phyloP scores from a whole-genome alignment of 805 yeast species.

The Yarrowia sp. region DNA sequence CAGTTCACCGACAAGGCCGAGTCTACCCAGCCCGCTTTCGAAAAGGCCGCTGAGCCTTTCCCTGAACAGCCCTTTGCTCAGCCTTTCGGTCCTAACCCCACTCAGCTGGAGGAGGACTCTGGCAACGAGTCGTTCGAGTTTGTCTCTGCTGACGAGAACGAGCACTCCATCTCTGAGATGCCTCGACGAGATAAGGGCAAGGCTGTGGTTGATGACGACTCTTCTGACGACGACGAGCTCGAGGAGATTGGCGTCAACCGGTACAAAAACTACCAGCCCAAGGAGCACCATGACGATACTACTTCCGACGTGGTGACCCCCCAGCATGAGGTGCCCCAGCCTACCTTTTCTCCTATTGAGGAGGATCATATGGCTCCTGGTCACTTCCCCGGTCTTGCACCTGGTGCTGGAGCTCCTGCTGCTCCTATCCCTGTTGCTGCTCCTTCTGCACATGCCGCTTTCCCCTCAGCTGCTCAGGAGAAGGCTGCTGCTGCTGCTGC shows the following conservation, averaged over 20 bases:
- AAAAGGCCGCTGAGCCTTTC: constrained; percentile 12
- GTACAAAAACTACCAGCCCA: constrained; percentile 25
- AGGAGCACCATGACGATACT: constrained; percentile 48
- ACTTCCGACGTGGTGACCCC: constrained; percentile 46
- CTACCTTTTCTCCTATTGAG: constrained; percentile 49
- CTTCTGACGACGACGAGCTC: constrained; percentile 37
- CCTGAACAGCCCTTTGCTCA: constrained; percentile 3
- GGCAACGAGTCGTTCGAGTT: constrained; percentile 38
- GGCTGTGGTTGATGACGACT: constrained; percentile 30
- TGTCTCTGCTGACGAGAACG: constrained; percentile 38
- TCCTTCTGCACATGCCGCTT: not conserved
- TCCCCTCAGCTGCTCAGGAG: constrained; percentile 30
- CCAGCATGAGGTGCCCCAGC: constrained; percentile 14
- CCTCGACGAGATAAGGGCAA: constrained; percentile 10
- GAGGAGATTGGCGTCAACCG: constrained; percentile 30
- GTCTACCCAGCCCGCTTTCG: constrained; percentile 16
- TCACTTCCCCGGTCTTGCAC: constrained; percentile 29
- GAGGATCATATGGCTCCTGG: constrained; percentile 42
- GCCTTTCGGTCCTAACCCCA: constrained; percentile 6
- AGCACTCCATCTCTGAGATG: constrained; percentile 15
- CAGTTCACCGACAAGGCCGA: constrained; percentile 31
- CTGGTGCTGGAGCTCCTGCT: constrained; percentile 29
- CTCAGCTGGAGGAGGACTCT: constrained; percentile 26
- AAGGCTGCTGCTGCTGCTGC: constrained; percentile 26
- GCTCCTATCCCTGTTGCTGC: constrained; percentile 32